A percentile compares a stretch with the other conserved stretches of the same genome.
phyloP scores from a whole-genome alignment of 129 eudicot genomes.

The Sambucus nigra region DNA sequence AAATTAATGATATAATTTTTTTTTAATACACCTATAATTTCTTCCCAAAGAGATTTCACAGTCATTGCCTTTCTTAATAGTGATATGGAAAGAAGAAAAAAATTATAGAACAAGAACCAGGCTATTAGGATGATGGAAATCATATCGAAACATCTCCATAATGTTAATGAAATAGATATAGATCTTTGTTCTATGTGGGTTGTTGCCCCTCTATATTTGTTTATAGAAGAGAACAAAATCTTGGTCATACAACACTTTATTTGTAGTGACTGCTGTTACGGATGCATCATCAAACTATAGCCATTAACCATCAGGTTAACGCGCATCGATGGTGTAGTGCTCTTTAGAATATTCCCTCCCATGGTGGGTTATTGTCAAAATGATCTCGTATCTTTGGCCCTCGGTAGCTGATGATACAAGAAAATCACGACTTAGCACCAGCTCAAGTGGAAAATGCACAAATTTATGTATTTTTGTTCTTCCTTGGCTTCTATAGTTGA shows the following conservation, averaged over 20 bases:
- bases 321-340: slow-evolving; percentile 90
- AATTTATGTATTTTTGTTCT: slow-evolving; percentile 72
- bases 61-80: too few species aligned
- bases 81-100: too few species aligned
- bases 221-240: slow-evolving; percentile 85
- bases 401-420: slow-evolving; percentile 49
- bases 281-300: slow-evolving; percentile 80
- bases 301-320: slow-evolving; percentile 58
- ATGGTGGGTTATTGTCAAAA: slow-evolving; percentile 86
- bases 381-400: slow-evolving; percentile 76
- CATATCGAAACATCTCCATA: too few species aligned
- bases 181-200: too few species aligned
- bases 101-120: too few species aligned
- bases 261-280: slow-evolving; percentile 46
- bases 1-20: too few species aligned
- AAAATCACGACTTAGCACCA: slow-evolving; percentile 44
- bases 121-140: too few species aligned
- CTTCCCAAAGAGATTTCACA: too few species aligned
- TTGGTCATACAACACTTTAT: slow-evolving; percentile 72
- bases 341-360: slow-evolving; percentile 92
- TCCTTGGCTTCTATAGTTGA: slow-evolving; percentile 75
- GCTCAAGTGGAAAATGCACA: slow-evolving; percentile 60
- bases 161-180: too few species aligned
- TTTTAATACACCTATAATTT: too few species aligned
- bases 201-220: slow-evolving; percentile 29